Evolutionary conservation across 1,139 yeast genomes (phyloP).

Genomic region (Zygoascus hellenicus): DNA sequence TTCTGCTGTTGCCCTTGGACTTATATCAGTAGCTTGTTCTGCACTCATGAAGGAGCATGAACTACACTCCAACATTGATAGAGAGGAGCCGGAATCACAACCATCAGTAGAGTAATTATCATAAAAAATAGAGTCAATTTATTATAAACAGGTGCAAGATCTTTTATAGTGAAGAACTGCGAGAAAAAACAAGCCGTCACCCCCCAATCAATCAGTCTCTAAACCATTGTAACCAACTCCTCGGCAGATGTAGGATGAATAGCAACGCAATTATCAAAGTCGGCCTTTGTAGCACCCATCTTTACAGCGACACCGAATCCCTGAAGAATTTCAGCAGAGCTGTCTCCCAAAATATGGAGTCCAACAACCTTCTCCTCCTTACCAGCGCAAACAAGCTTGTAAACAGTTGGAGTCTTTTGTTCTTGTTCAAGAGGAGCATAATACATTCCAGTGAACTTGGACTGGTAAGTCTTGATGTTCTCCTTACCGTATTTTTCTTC

Average conservation of each 20-base stretch:
- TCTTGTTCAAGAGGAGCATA: conserved; percentile 67
- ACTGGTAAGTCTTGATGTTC: conserved; percentile 71
- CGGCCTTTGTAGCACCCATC: conserved; percentile 90
- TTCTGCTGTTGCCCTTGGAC: conserved; percentile 44
- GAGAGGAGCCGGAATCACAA: conserved; percentile 13
- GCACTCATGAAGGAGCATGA: conserved; percentile 38
- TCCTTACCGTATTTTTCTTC: conserved; percentile 71
- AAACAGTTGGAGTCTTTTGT: conserved; percentile 80
- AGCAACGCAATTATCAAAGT: conserved; percentile 93
- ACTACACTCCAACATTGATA: conserved; percentile 30
- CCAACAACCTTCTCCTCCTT: conserved; percentile 92
- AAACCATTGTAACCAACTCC: conserved; percentile 85
- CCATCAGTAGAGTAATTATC: too few relatives aligned
- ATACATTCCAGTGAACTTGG: conserved; percentile 87
- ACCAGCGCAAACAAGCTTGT: conserved; percentile 76
- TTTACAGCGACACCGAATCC: conserved; percentile 97
- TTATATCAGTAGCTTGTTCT: conserved; percentile 28
- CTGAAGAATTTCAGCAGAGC: conserved; percentile 87
- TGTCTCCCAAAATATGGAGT: conserved; percentile 85
- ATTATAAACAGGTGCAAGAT: not conserved
- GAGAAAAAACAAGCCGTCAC: too few relatives aligned
- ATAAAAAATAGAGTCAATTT: not conserved
- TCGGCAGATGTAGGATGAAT: conserved; percentile 98
- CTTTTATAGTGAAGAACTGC: too few relatives aligned
- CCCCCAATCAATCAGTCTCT: too few relatives aligned